phyloP scores from a whole-genome alignment of 2,329 filamentous ascomycete species.

The Fusarium pininemorale region DNA sequence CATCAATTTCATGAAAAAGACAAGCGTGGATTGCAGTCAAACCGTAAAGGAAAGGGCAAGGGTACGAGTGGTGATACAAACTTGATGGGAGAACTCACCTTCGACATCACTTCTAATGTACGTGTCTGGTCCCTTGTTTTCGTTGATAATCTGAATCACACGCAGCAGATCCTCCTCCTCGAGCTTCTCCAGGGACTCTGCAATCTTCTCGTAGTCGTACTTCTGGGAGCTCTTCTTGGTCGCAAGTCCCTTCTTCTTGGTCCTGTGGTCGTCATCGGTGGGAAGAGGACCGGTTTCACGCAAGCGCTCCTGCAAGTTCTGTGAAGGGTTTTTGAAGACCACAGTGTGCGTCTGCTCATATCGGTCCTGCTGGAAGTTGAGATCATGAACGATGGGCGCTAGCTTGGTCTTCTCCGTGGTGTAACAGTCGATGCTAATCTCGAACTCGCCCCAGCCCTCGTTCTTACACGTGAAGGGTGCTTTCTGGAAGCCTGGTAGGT shows the following conservation, averaged over 20 bases:
- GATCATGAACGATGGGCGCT: slow-evolving; percentile 78
- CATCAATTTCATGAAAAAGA: slow-evolving; percentile 45
- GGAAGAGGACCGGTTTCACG: slow-evolving; percentile 88
- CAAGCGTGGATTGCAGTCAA: slow-evolving; percentile 2
- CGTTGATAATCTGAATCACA: slow-evolving; percentile 97
- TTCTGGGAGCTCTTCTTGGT: slow-evolving; percentile 81
- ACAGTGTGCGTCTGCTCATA: slow-evolving; percentile 87
- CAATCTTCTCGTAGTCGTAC: slow-evolving; percentile 94
- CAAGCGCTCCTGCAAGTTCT: slow-evolving; percentile 80
- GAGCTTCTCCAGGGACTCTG: slow-evolving; percentile 88
- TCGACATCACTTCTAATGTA: slow-evolving; percentile 98
- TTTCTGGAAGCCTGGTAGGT: slow-evolving; percentile 73
- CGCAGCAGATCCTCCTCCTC: slow-evolving; percentile 92
- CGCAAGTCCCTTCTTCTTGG: slow-evolving; percentile 69
- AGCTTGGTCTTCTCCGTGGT: slow-evolving; percentile 89
- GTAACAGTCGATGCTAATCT: slow-evolving; percentile 86
- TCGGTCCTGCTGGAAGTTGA: slow-evolving; percentile 84
- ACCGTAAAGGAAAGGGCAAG: background rate
- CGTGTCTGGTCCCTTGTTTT: slow-evolving; percentile 92
- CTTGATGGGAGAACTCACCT: slow-evolving; percentile 66
- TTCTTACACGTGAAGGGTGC: slow-evolving; percentile 90
- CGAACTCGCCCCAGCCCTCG: slow-evolving; percentile 98
- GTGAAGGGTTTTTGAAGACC: slow-evolving; percentile 91
- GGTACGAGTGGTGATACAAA: background rate
- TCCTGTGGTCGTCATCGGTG: slow-evolving; percentile 71